Base-by-base conservation (phyloP, 2,329 filamentous ascomycete genomes). In the Emergomyces orientalis region DNA sequence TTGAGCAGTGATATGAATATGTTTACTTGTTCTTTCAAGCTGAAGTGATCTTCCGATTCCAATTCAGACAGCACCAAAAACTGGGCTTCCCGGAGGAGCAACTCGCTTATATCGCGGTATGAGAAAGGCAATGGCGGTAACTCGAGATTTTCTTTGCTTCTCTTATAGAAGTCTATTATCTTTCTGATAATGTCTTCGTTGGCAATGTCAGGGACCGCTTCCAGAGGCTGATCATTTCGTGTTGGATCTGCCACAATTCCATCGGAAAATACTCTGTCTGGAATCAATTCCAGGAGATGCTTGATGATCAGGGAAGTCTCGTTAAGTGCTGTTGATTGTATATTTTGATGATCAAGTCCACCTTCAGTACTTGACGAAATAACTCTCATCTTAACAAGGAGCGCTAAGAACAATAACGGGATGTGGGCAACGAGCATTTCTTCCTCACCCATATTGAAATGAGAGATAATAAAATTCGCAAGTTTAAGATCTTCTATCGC, bases 391-490 rank as follows among this genome's bases (percentile, higher is more conserved):
- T 79, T 78, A 13, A 77, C 71, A 8, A 86, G 76, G 32, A 88
- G 79, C 3, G 86, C 84, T n/a, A 95, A 75, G 2, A 86, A 82
- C 61, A 88, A 82, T 34, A 95, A 76, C 41, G 93, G 93, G 37
- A 92, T 88, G 75, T 97, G 93, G 27, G 90, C 79, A 1, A 89
- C 85, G 19, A 96, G 76, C 93, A 99, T 97, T 71, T 99, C 95
- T 74, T 97, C 94, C 75, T 99, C 94, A 61, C 88, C 86, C 59
- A 97, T 84, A 73, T 97, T 97, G 80, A 99, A 99, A 68, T 93
- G 88, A 5, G 84, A 78, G 66, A 97, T 78, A 62, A 97, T 87
- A 74, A 97, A 99, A 65, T 83, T 84, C 61, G 92, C 86, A 51
- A 97, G 80, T 25, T 84, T 82, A 61, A 97, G 79, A 65, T 88